These are phyloP conservation scores for Hypoxylon sp. DNA, from an alignment of 2,329 filamentous ascomycete species.

Conservation along the genomic window DNA sequence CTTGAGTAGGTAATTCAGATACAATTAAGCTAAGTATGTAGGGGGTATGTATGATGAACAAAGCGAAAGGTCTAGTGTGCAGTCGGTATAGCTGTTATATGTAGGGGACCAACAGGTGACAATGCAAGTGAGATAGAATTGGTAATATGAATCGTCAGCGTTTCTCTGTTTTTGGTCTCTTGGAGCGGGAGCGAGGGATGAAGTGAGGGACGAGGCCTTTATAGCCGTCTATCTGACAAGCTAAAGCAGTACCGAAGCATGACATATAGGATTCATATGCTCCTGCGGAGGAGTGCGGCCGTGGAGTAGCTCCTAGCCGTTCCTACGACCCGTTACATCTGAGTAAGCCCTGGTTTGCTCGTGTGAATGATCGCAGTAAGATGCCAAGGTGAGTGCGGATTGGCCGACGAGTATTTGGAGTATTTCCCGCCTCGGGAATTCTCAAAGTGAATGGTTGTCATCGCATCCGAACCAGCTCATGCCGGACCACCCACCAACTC, in stretches of 20 bases:
- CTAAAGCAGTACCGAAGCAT: slow-evolving; percentile 21
- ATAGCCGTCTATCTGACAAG: slow-evolving; percentile 27
- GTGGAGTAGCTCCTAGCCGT: slow-evolving; percentile 5
- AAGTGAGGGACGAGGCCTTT: slow-evolving; percentile 20
- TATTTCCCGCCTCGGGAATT: slow-evolving; percentile 20
- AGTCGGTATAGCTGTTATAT: slow-evolving; percentile 5
- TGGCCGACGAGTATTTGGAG: slow-evolving; percentile 19
- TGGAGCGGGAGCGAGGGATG: neutral
- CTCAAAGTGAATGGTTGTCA: slow-evolving; percentile 22
- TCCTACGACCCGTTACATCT: slow-evolving; percentile 32
- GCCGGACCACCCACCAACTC: slow-evolving; percentile 38
- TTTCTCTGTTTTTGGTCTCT: neutral
- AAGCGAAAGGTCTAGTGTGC: neutral
- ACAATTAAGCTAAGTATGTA: no score
- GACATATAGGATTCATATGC: slow-evolving; percentile 22
- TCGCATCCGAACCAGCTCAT: slow-evolving; percentile 24
- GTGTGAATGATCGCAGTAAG: slow-evolving; percentile 43
- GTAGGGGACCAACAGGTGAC: neutral
- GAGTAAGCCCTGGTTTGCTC: slow-evolving; percentile 41
- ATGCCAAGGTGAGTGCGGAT: slow-evolving; percentile 40
- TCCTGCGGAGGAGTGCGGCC: slow-evolving; percentile 25
- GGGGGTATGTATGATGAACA: slow-evolving; percentile 1
- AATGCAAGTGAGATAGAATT: slow-evolving; percentile 22
- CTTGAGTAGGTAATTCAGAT: neutral
- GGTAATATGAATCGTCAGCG: slow-evolving; percentile 12